Evolutionary conservation across 345 rosid species (phyloP).

Genomic region (Linum lewisii): DNA sequence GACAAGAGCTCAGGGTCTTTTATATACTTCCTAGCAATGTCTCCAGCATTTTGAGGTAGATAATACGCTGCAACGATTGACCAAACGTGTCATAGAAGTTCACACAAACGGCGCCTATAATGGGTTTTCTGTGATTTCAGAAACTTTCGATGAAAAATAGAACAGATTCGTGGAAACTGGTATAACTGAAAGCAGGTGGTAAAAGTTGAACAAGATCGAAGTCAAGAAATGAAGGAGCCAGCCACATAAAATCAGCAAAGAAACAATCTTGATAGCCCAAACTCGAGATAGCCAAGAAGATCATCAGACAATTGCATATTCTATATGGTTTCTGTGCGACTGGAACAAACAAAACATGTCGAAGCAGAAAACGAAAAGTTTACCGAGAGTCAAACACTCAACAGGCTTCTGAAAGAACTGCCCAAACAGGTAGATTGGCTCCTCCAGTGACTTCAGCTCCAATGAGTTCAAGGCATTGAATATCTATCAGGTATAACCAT

Average conservation of each 20-base stretch:
- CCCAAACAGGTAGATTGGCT: slow-evolving; percentile 86
- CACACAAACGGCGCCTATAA: background rate
- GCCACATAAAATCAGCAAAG: no score
- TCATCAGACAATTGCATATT: no score
- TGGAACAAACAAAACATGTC: no score
- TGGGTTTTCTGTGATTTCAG: background rate
- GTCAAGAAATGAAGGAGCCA: no score
- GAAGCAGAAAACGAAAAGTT: no score
- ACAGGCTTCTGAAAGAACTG: slow-evolving; percentile 90
- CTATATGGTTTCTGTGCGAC: no score
- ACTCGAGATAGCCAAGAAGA: background rate
- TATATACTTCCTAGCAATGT: slow-evolving; percentile 73
- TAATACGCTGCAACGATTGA: slow-evolving; percentile 53
- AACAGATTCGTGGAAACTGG: background rate
- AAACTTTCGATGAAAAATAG: slow-evolving; percentile 3
- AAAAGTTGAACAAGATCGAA: no score
- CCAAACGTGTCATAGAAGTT: slow-evolving; percentile 2
- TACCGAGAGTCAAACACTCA: slow-evolving; percentile 87
- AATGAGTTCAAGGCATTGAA: slow-evolving; percentile 82
- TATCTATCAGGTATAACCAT: slow-evolving; percentile 35
- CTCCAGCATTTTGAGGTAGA: slow-evolving; percentile 89
- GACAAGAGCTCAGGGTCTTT: slow-evolving; percentile 78
- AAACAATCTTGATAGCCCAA: no score
- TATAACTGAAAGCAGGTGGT: no score
- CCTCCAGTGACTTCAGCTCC: slow-evolving; percentile 91